Evolutionary conservation across 1,284 basidiomycete species (phyloP).

Genomic region (Puccinia coronata): DNA sequence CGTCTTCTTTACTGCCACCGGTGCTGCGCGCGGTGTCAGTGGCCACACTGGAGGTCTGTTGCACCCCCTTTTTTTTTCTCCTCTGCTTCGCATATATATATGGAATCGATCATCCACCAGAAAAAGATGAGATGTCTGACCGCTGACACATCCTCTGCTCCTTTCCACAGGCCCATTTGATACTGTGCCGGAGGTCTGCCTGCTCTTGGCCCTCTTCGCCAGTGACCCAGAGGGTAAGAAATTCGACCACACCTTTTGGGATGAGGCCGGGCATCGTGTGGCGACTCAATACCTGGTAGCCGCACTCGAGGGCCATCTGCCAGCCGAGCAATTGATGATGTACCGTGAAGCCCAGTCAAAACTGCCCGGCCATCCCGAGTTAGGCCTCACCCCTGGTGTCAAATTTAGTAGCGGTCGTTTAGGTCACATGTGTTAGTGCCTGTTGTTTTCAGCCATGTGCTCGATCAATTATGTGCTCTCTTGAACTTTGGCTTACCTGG

Average conservation of each 20-base stretch:
- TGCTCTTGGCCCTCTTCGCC: constrained; percentile 71
- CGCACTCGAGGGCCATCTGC: constrained; percentile 71
- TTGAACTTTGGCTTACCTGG: constrained; percentile 67
- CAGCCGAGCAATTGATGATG: constrained; percentile 73
- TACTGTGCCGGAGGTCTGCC: constrained; percentile 76
- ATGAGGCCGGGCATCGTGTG: constrained; percentile 73
- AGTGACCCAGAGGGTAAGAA: constrained; percentile 61
- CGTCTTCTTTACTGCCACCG: constrained; percentile 76
- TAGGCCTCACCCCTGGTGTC: constrained; percentile 78
- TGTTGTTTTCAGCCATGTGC: too few species aligned
- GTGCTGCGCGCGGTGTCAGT: constrained; percentile 64
- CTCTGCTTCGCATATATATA: too few species aligned
- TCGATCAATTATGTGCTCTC: too few species aligned
- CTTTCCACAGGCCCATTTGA: constrained; percentile 80
- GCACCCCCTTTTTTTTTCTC: too few species aligned
- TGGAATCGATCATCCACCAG: background rate
- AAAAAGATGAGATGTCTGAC: background rate
- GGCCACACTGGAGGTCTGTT: constrained; percentile 47
- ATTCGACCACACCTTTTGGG: constrained; percentile 58
- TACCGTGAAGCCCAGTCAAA: constrained; percentile 80
- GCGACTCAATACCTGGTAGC: constrained; percentile 80
- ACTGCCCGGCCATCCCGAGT: constrained; percentile 79
- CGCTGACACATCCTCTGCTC: background rate
- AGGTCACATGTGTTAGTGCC: constrained; percentile 57
- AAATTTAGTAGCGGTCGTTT: constrained; percentile 72